Evolutionary conservation across 179 eudicot species (phyloP).

Genomic region (Pouteria campechiana): DNA sequence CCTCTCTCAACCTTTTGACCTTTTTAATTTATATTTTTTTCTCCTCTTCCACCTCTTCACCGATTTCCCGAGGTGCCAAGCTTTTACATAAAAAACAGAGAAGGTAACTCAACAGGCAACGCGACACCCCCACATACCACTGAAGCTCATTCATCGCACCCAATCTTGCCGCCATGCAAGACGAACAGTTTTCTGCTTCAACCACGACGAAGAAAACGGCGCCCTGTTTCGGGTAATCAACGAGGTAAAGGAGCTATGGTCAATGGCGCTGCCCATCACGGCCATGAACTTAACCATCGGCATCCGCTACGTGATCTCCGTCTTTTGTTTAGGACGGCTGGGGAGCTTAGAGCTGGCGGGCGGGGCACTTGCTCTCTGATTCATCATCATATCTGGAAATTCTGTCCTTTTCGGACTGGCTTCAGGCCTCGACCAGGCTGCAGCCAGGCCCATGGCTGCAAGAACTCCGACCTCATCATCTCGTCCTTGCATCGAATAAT

Average conservation of each 20-base stretch:
- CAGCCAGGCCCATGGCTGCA: constrained; percentile 57
- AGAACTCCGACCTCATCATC: constrained; percentile 37
- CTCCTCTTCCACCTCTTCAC: too few relatives aligned
- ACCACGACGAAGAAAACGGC: too few relatives aligned
- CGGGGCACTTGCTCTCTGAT: constrained; percentile 75
- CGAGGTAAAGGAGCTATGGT: constrained; percentile 67
- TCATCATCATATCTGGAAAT: constrained; percentile 84
- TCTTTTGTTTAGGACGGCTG: constrained; percentile 57
- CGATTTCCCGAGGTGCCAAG: too few relatives aligned
- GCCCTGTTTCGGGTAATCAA: too few relatives aligned
- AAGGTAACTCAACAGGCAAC: too few relatives aligned
- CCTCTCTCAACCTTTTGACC: too few relatives aligned
- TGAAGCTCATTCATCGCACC: too few relatives aligned
- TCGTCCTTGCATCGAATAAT: constrained; percentile 60
- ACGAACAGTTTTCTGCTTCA: too few relatives aligned
- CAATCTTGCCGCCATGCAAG: too few relatives aligned
- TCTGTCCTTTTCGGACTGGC: constrained; percentile 75
- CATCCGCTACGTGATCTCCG: constrained; percentile 51
- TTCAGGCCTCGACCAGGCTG: constrained; percentile 79
- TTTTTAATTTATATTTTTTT: too few relatives aligned
- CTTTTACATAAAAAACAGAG: too few relatives aligned
- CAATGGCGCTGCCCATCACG: constrained; percentile 73
- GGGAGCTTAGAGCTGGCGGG: constrained; percentile 80
- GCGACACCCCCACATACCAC: too few relatives aligned
- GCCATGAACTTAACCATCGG: constrained; percentile 67